Base-by-base conservation (phyloP, 1,139 yeast species). In the Lodderomyces jiufengensis region DNA sequence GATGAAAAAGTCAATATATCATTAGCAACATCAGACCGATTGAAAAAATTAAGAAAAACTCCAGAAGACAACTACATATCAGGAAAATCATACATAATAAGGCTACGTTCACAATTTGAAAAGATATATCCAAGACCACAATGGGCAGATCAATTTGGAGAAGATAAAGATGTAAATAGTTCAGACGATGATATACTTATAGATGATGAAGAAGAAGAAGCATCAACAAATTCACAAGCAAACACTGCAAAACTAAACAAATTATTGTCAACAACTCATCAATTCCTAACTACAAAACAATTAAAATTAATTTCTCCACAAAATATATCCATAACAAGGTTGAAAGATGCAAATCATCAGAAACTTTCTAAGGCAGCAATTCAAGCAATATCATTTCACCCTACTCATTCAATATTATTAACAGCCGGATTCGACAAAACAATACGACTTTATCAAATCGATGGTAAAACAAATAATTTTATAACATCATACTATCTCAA, bases 351-450 rank as follows among this genome's bases (percentile, higher is more conserved):
- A 27, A 92, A 87, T 54, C 72, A 75, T 33, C 73, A 78, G 31
- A 78, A 76, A 42, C 64, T 76, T 3, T 77, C 96, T 10, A 77
- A 74, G 47, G 73, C 95, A 0, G 95, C 88, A 1, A 76, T 94
- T 18, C 97, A 88, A 59, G 67, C 92, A 1, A 54, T 94, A 33
- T 71, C 84, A 9, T 92, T 92, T 73, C 98, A 94, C 57, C 86
- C 85, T 9, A 66, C 75, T 6, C 94, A 85, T 51, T 95, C 98
- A 21, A 63, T 94, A 29, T 62, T 92, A 32, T 63, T 92, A 41
- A 84, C 96, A 0, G 95, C 94, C 42, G 99, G 99, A 18, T 88
- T 83, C 54, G 99, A 94, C 56, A 76, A 87, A 50, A 84, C 97
- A 0, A 58, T 92, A 40, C 70, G 98, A 50, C 68, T 94, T 20